A percentile compares a stretch with the other conserved stretches of the same genome.
Conservation (phyloP, 2,329 filamentous ascomycete genomes). For the Falciphora oryzae region DNA sequence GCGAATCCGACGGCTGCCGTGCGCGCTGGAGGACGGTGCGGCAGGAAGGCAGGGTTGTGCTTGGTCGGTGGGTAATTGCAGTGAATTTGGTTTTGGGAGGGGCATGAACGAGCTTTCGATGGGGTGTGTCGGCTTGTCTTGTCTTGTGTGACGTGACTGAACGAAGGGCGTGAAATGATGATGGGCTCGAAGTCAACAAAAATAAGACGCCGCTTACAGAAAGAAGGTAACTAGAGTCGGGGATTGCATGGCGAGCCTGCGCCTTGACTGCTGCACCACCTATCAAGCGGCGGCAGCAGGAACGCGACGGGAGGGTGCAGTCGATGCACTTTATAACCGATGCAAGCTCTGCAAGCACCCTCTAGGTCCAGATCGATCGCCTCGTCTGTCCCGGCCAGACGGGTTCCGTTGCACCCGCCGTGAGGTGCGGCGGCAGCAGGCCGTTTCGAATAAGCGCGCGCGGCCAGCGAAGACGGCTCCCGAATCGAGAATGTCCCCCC, state of each 20-base stretch:
- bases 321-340: not conserved
- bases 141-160: no score
- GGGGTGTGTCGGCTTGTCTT: no score
- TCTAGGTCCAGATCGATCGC: no score
- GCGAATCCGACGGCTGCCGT: not conserved
- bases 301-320: not conserved
- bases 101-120: no score
- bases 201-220: not conserved
- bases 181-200: not conserved
- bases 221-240: not conserved
- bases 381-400: not conserved
- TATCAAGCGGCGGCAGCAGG: not conserved
- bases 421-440: conserved; percentile 1
- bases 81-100: not conserved
- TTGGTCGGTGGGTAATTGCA: not conserved
- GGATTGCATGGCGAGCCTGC: not conserved
- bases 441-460: conserved; percentile 10
- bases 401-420: not conserved
- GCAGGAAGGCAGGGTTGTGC: not conserved
- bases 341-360: no score
- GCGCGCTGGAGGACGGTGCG: no score
- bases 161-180: not conserved
- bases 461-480: not conserved
- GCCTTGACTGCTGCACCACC: not conserved
- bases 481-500: not conserved